Percentiles rank a stretch among this genome's conserved stretches.
These are phyloP conservation scores for Cyamopsis tetragonoloba DNA, from an alignment of 306 rosid genomes.

Conservation along the genomic window DNA sequence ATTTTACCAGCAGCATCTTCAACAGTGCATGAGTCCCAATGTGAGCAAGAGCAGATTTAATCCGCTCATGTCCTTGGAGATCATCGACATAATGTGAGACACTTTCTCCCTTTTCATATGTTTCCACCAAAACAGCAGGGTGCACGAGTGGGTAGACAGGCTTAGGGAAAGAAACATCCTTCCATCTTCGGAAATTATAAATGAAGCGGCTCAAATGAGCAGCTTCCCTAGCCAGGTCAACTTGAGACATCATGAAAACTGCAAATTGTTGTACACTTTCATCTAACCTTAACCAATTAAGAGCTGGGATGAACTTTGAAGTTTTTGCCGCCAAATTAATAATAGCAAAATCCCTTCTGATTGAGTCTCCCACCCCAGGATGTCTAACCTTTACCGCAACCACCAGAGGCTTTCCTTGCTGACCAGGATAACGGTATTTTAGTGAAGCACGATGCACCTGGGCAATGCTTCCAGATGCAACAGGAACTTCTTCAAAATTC, in stretches of 20 bases:
- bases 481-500: slow-evolving; percentile 87
- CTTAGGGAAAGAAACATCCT: slow-evolving; percentile 94
- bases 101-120: slow-evolving; percentile 91
- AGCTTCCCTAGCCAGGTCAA: slow-evolving; percentile 99
- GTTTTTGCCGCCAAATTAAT: slow-evolving; percentile 70
- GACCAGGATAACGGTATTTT: slow-evolving; percentile 88
- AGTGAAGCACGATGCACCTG: slow-evolving; percentile 94
- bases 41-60: slow-evolving; percentile 91
- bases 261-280: slow-evolving; percentile 99
- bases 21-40: slow-evolving; percentile 96
- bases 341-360: slow-evolving; percentile 90
- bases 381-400: slow-evolving; percentile 98
- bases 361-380: slow-evolving; percentile 97
- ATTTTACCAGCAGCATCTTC: slow-evolving; percentile 97
- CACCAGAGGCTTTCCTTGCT: slow-evolving; percentile 56
- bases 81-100: slow-evolving; percentile 84
- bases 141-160: slow-evolving; percentile 97
- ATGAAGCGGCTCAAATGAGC: slow-evolving; percentile 95
- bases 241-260: slow-evolving; percentile 99
- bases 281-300: slow-evolving; percentile 93
- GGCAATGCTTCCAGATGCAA: slow-evolving; percentile 98
- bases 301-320: slow-evolving; percentile 75
- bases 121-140: slow-evolving; percentile 97
- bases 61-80: slow-evolving; percentile 71
- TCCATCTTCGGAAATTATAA: slow-evolving; percentile 92